These are phyloP conservation scores for Pugionium cornutum DNA, from an alignment of 345 rosid genomes.

Conservation along the genomic window DNA sequence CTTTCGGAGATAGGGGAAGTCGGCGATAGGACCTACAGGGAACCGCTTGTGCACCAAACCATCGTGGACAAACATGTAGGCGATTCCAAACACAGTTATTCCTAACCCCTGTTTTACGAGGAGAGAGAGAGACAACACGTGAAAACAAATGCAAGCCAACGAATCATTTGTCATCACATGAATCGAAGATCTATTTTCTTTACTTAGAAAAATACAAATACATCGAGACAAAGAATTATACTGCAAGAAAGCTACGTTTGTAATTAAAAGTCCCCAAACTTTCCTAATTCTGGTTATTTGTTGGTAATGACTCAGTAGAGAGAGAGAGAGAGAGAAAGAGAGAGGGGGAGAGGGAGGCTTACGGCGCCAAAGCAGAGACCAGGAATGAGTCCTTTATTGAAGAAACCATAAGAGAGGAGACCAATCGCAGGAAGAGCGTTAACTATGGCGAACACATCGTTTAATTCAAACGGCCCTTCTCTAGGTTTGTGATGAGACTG, in stretches of 20 bases:
- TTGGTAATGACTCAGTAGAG: too few relatives aligned
- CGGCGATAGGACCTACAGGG: slow-evolving; percentile 95
- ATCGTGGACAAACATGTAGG: slow-evolving; percentile 97
- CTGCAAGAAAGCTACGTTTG: not conserved
- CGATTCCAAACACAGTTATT: slow-evolving; percentile 91
- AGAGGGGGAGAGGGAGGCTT: slow-evolving; percentile 30
- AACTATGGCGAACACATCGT: slow-evolving; percentile 84
- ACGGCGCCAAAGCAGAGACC: slow-evolving; percentile 96
- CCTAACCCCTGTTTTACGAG: slow-evolving; percentile 63
- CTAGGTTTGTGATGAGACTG: slow-evolving; percentile 94
- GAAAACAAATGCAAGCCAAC: not conserved
- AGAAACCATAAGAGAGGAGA: slow-evolving; percentile 72
- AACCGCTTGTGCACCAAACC: slow-evolving; percentile 88
- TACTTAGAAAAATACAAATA: not conserved
- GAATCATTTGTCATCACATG: not conserved
- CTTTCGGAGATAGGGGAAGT: slow-evolving; percentile 76
- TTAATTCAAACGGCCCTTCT: slow-evolving; percentile 85
- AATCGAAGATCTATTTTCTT: too few relatives aligned
- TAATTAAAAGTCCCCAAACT: slow-evolving; percentile 3
- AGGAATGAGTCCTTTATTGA: slow-evolving; percentile 79
- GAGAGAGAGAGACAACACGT: too few relatives aligned
- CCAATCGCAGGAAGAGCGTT: slow-evolving; percentile 88
- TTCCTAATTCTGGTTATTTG: not conserved
- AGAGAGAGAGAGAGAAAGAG: too few relatives aligned
- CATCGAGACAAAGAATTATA: too few relatives aligned